Evolutionary conservation across 192 early-diverging fungal genomes (phyloP), one percentile per base, ranked within the genome.

Genomic region (Lobosporangium transversale): DNA sequence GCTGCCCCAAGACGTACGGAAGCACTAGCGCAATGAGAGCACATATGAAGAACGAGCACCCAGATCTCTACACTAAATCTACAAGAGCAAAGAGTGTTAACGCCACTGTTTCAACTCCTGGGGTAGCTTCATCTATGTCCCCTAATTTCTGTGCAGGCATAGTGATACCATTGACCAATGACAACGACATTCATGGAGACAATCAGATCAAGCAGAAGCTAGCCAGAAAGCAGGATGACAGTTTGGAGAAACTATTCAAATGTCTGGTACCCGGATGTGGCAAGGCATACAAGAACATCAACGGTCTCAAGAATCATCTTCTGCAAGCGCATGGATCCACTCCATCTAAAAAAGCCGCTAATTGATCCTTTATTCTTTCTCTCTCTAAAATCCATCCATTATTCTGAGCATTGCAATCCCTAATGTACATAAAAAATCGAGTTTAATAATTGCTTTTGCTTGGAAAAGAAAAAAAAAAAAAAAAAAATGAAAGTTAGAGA

Each of bases 231-330:
- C 14, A 6, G 44, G 53, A 47, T 31, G 64, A 66, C 9, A 26
- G 17, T 8, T 36, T 44, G 9, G 54, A 90, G 17, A 93, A 86
- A 53, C 91, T 92, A 17, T 94, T 87, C 65, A 81, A 85, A 35
- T 94, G 93, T 40, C 86, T 83, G 0, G 87, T 89, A 61, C 53
- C 81, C 1, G 88, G 84, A 10, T 94, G 93, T 51, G 79, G 83
- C 33, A 90, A 90, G 49, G 79, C 79, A 11, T 94, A 94, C 67
- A 92, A 88, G 64, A 94, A 94, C 62, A 88, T 93, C 53, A 93
- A 89, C 56, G 92, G 92, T 30, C 74, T 94, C 11, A 86, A 89
- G 75, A 92, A 92, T 69, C 92, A 94, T 59, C 81, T 92, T 2
- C 80, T 87, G 53, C 86, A 90, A 36, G 88, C 92, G 17, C 95